Base-by-base conservation (phyloP, 106 monocot species). In the Acorus calamus region DNA sequence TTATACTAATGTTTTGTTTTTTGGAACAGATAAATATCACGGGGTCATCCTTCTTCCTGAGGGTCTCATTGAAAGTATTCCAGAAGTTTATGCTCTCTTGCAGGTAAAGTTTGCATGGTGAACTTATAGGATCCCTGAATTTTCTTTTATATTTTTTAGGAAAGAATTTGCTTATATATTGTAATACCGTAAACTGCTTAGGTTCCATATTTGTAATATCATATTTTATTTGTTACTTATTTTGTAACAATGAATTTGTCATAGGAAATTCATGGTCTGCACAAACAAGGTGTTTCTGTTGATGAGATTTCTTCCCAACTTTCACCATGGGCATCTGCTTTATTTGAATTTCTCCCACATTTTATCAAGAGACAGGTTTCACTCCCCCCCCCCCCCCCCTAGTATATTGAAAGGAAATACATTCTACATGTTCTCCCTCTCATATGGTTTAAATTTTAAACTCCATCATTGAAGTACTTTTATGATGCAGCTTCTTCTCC, bases 241-340 rank as follows among this genome's bases (percentile, higher is more conserved):
- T 46, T 43, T 14, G 14, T 46, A 42, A 52, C 4, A 11, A 49
- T 46, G 6, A 42, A 48, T 41, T 44, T 55, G 13, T 53, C 74
- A 46, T 72, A 94, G 89, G 94, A 94, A 87, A 94, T 94, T 66
- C 86, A 94, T 78, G 80, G 77, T 52, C 77, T 94, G 43, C 81
- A 89, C 48, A 50, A 70, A 62, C 72, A 76, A 78, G 94, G 86
- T 47, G 69, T 94, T 61, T 77, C 77, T 13, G 45, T 66, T 11
- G 84, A 89, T 14, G 80, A 87, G 2, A 87, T 87, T 45, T 80
- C 82, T 64, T 50, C 72, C 7, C 81, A 77, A 66, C 87, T 89
- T 69, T 94, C 94, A 62, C 94, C 89, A 43, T 90, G 89, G 94
- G 94, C 94, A 28, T 89, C 94, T 71, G 94, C 94, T 11, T 72